Conservation (phyloP, 2,329 filamentous ascomycete genomes). For the Botryotinia globosa region DNA sequence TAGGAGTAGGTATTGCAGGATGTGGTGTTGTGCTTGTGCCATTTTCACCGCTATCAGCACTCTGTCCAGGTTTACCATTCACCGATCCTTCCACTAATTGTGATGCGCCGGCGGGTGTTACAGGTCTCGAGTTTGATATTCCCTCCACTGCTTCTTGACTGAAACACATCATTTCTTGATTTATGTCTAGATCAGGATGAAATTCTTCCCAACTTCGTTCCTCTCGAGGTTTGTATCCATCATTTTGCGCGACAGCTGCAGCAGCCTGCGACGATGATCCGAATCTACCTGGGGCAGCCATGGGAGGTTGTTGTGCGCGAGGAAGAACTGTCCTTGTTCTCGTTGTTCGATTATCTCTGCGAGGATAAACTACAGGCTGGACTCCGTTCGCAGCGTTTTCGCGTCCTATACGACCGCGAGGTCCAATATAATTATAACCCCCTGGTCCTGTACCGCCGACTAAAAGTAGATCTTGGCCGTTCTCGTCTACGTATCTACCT, state of each 20-base stretch:
- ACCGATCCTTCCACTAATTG: slow-evolving; percentile 41
- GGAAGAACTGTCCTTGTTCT: slow-evolving; percentile 52
- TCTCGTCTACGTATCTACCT: slow-evolving; percentile 76
- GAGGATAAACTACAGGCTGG: slow-evolving; percentile 45
- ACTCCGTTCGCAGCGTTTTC: slow-evolving; percentile 48
- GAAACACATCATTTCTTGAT: slow-evolving; percentile 74
- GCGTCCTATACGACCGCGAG: slow-evolving; percentile 53
- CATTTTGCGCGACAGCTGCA: slow-evolving; percentile 83
- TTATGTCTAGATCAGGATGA: slow-evolving; percentile 90
- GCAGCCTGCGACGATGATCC: slow-evolving; percentile 61
- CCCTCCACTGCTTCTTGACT: slow-evolving; percentile 84
- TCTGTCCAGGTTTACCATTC: slow-evolving; percentile 40
- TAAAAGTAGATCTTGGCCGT: slow-evolving; percentile 56
- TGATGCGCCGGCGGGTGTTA: slow-evolving; percentile 42
- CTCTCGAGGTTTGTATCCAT: slow-evolving; percentile 96
- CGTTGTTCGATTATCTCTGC: slow-evolving; percentile 55
- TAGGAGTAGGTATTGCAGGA: slow-evolving; percentile 28
- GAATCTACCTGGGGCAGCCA: slow-evolving; percentile 28
- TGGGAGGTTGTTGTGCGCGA: slow-evolving; percentile 50
- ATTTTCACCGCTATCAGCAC: slow-evolving; percentile 29
- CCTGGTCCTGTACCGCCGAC: slow-evolving; percentile 48
- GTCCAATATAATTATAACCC: slow-evolving; percentile 50
- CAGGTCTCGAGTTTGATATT: slow-evolving; percentile 48
- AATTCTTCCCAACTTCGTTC: slow-evolving; percentile 98
- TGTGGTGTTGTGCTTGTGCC: slow-evolving; percentile 32